Conservation (phyloP, 331 rosid genomes). For the Quercus phellos region DNA sequence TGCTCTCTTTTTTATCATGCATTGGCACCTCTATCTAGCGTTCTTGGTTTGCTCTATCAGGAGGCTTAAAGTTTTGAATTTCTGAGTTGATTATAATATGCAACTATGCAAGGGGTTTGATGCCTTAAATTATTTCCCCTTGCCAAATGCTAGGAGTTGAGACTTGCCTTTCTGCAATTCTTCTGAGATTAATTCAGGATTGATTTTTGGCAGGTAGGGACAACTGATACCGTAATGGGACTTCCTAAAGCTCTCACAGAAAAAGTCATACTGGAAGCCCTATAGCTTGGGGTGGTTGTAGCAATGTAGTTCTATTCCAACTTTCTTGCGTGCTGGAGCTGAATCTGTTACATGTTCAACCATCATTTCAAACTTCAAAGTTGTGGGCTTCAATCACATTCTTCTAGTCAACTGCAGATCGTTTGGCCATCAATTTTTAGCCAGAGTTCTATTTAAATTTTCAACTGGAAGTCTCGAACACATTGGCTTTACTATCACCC, state of each 20-base stretch:
- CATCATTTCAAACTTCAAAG: too few species aligned
- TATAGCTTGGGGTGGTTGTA: conserved; percentile 27
- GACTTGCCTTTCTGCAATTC: neutral
- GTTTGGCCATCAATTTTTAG: too few species aligned
- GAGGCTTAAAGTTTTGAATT: too few species aligned
- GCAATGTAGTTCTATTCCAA: neutral
- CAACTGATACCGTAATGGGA: conserved; percentile 88
- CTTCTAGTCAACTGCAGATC: too few species aligned
- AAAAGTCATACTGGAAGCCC: conserved; percentile 64
- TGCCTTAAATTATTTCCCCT: neutral
- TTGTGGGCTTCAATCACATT: too few species aligned
- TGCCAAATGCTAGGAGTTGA: neutral
- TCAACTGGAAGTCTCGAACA: neutral
- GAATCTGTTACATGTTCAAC: too few species aligned
- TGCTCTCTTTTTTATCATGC: neutral
- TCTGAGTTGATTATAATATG: too few species aligned
- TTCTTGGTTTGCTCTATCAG: neutral
- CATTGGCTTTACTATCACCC: neutral
- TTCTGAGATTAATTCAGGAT: conserved; percentile 9
- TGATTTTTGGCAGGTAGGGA: conserved; percentile 56
- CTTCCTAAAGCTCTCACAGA: conserved; percentile 74
- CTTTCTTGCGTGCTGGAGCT: neutral
- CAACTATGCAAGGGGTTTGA: too few species aligned
- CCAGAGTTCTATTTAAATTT: neutral
- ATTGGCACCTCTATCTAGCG: neutral